Evolutionary conservation across 495 filamentous ascomycete genomes (phyloP).

Genomic region (Xylaria palmicola): DNA sequence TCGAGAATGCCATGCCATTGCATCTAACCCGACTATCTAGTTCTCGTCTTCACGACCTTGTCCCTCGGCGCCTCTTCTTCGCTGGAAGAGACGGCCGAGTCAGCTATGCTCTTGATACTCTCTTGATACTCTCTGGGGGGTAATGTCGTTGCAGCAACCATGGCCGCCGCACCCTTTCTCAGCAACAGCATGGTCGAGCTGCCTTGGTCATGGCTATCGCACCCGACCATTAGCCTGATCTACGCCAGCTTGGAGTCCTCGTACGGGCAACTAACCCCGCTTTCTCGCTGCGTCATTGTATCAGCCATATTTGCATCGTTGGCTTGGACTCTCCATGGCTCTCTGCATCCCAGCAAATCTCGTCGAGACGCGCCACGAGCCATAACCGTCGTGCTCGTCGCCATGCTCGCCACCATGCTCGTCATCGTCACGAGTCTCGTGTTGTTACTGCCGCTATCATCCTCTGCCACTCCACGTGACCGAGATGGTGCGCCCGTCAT

Average conservation of each 20-base stretch:
- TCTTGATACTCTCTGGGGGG: neutral
- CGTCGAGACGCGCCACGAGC: neutral
- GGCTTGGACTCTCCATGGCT: neutral
- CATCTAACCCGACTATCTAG: too few species aligned
- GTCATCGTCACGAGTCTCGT: neutral
- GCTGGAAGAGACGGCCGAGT: neutral
- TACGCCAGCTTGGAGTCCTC: neutral
- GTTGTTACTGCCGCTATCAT: neutral
- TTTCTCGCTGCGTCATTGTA: slow-evolving; percentile 4
- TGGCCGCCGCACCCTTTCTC: neutral
- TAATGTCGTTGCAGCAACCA: neutral
- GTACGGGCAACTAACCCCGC: slow-evolving; percentile 6
- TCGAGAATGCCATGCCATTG: too few species aligned
- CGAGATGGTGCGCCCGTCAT: slow-evolving; percentile 54
- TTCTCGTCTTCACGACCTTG: too few species aligned
- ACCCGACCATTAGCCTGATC: neutral
- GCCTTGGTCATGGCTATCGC: slow-evolving; percentile 7
- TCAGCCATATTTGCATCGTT: slow-evolving; percentile 4
- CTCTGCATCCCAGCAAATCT: slow-evolving; percentile 1
- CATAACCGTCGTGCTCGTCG: too few species aligned
- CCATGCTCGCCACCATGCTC: slow-evolving; percentile 11
- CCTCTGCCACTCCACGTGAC: slow-evolving; percentile 3
- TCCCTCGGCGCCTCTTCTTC: too few species aligned
- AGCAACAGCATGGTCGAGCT: neutral
- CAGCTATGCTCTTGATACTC: neutral